These are phyloP conservation scores for Amoebophrya sp. DNA, from an alignment of 169 alveolate genomes.

Conservation along the genomic window DNA sequence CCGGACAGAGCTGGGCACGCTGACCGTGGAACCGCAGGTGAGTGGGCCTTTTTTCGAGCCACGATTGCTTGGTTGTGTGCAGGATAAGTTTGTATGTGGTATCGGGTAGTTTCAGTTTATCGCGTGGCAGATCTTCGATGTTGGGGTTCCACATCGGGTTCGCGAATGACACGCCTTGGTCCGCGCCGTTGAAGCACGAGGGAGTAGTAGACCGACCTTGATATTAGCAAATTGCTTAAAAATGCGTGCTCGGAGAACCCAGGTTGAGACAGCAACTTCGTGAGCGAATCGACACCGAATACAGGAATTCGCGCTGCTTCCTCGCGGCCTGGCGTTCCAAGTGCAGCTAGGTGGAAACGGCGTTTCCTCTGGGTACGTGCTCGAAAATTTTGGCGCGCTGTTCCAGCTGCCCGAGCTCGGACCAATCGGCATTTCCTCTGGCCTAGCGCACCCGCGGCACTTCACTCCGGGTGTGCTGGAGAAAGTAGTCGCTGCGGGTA, in stretches of 20 bases:
- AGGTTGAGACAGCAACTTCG: too few relatives aligned
- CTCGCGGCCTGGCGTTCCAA: background rate
- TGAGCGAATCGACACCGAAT: background rate
- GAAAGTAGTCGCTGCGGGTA: too few relatives aligned
- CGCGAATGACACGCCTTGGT: background rate
- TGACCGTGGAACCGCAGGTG: constrained; percentile 11
- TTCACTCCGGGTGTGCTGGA: constrained; percentile 48
- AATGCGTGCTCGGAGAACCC: background rate
- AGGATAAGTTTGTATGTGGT: background rate
- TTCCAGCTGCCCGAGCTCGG: constrained; percentile 60
- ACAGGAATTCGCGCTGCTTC: constrained; percentile 6
- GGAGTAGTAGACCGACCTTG: background rate
- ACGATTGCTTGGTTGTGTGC: constrained; percentile 25
- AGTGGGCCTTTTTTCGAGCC: too few relatives aligned
- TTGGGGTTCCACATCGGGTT: background rate
- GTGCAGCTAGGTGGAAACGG: constrained; percentile 11
- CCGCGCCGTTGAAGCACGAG: background rate
- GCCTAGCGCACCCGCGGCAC: constrained; percentile 61
- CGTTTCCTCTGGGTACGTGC: constrained; percentile 38
- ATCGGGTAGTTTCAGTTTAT: background rate
- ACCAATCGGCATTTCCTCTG: constrained; percentile 60
- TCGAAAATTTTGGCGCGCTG: constrained; percentile 52
- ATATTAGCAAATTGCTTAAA: background rate
- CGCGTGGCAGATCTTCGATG: background rate
- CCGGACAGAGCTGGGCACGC: constrained; percentile 40